Evolutionary conservation across 2,329 filamentous ascomycete genomes (phyloP), one percentile per base, ranked within the genome.

Genomic region (Neofusicoccum laricinum): DNA sequence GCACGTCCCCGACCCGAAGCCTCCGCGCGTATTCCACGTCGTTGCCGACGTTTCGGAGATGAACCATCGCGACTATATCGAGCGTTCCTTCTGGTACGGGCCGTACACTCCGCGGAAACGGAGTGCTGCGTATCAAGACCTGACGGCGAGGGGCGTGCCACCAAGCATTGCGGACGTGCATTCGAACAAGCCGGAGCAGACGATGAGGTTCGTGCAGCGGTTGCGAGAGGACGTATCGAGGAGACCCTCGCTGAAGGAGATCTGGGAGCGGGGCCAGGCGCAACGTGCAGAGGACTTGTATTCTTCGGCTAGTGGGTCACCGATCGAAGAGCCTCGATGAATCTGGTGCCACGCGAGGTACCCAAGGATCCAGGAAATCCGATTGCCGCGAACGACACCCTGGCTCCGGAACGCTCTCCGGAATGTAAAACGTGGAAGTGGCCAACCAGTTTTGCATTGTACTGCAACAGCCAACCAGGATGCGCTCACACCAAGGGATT

Each of bases 1-100:
- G 32, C 57, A 40, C 53, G 17, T 30, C 41, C 32, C 68, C 55
- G n/a, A 65, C 55, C 25, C 55, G 64, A 58, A 38, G n/a, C 72
- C 69, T 34, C 68, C 72, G 17, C 74, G 72, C 59, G 75, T 71
- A 70, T 82, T 81, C 69, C 76, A 80, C 62, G 69, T 82, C 41
- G 73, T 73, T 15, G 68, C 79, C 43, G 77, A 79, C 67, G 70
- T 72, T 8, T 75, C 76, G 6, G 74, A 72, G 41, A 71, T 69
- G 38, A 70, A 78, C 17, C 79, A 81, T 66, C 73, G 76, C 50
- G 79, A 81, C 65, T 76, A 73, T 36, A 71, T 82, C 64, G 73
- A 80, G 65, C 68, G 71, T 2, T 34, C 45, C 6, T 34, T 50
- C 21, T 59, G 45, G 45, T 64, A 59, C 45, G 43, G 63, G 15